These are phyloP conservation scores for Vitis hybrid DNA, from an alignment of 177 flowering plant species.

Conservation along the genomic window DNA sequence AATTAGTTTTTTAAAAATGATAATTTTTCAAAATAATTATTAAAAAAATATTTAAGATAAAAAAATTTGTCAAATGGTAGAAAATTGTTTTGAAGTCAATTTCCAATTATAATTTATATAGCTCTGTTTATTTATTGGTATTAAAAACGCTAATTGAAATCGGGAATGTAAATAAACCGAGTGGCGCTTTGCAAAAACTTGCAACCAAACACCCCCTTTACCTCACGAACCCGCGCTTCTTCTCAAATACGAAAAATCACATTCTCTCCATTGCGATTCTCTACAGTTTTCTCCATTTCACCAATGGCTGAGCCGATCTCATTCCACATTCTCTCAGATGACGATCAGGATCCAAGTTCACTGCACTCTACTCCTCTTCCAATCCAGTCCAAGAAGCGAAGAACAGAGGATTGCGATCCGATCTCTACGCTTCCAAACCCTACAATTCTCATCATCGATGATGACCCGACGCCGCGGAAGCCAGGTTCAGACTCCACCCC, in stretches of 20 bases:
- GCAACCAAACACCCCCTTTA: not conserved
- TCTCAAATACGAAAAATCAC: not conserved
- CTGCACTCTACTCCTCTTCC: constrained; percentile 26
- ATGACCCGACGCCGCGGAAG: constrained; percentile 67
- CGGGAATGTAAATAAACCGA: too few relatives aligned
- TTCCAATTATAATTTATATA: too few relatives aligned
- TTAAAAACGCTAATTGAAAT: not conserved
- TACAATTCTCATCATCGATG: constrained; percentile 48
- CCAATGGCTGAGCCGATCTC: constrained; percentile 34
- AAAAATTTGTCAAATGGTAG: too few relatives aligned
- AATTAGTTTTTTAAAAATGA: too few relatives aligned
- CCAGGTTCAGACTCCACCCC: constrained; percentile 24
- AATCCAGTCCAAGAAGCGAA: constrained; percentile 35
- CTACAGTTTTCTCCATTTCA: not conserved
- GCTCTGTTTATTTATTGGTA: too few relatives aligned
- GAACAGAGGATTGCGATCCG: constrained; percentile 6
- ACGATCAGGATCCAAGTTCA: constrained; percentile 20
- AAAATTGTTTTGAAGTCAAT: too few relatives aligned
- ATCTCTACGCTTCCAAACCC: constrained; percentile 9
- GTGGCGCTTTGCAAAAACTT: too few relatives aligned
- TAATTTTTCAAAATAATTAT: too few relatives aligned
- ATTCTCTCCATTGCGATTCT: not conserved
- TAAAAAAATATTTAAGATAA: too few relatives aligned
- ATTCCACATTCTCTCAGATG: constrained; percentile 31
- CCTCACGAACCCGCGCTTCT: constrained; percentile 11